Evolutionary conservation across 495 filamentous ascomycete genomes (phyloP), one percentile per base, ranked within the genome.

Genomic region (Tuber aestivum): DNA sequence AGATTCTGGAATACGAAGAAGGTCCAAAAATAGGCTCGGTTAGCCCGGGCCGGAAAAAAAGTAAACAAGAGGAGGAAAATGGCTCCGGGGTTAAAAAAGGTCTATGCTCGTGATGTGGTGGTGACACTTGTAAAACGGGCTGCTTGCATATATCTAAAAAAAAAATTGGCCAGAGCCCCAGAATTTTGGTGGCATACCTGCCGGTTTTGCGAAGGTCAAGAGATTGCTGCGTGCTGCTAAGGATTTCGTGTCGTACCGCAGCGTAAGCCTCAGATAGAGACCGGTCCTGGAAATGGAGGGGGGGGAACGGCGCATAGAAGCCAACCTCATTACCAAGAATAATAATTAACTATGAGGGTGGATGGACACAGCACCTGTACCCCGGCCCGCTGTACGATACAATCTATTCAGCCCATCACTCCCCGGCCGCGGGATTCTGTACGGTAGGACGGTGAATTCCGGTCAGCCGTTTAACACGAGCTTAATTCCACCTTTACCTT

Each of bases 1-100:
- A 65, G 56, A 65, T 65, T 65, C 56, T 65, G 20, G 56, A 65
- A 65, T 65, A 35, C 56, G 16, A 65, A 35, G 27, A 65, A 65
- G 1, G 27, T 7, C 56, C 27, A 65, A 65, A 65, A 65, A 65
- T 65, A 65, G 56, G 6, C 27, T 35, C 27, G 56, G 56, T 18
- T 65, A 12, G 4, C 12, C 6, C 1, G n/a, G n/a, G 12, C 21
- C 45, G 5, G 5, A n/a, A n/a, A n/a, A 50, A 50, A 40, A 40
- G 38, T 3, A 20, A 42, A 12, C 5, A 42, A 44, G 6, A 27
- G 35, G 16, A 35, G 7, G 35, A 65, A 18, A 18, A 14, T 65
- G 27, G 4, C 6, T 65, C 27, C 35, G 56, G 56, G n/a, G 56
- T 65, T 65, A 35, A 35, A 65, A 18, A 35, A 32, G 56, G 38